A percentile compares a stretch with the other conserved stretches of the same genome.
These are phyloP conservation scores for Phytophthora sp. DNA, from an alignment of 352 stramenopile species.

Conservation along the genomic window DNA sequence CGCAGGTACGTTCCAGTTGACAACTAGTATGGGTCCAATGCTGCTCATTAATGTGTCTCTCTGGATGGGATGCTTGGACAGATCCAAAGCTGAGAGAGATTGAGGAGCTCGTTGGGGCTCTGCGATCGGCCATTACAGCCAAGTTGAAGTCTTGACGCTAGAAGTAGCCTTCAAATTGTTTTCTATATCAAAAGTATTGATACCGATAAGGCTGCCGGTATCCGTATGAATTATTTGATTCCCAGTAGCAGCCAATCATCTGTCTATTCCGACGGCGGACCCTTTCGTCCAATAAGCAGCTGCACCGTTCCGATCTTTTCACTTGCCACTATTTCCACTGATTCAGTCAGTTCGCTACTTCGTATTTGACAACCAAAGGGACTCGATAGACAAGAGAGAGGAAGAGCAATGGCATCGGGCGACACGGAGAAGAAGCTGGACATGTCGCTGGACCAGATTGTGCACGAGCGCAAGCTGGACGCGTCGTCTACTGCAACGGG, in stretches of 20 bases:
- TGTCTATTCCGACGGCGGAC: constrained; percentile 24
- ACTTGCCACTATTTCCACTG: constrained; percentile 2
- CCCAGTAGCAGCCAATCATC: background rate
- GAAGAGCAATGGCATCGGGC: constrained; percentile 40
- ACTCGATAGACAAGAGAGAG: background rate
- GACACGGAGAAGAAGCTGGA: constrained; percentile 72
- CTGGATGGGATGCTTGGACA: background rate
- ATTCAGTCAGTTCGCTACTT: constrained; percentile 22
- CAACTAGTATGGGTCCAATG: background rate
- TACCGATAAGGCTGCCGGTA: too few species aligned
- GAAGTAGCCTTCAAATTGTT: too few species aligned
- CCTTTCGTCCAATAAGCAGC: constrained; percentile 25
- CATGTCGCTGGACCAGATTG: constrained; percentile 77
- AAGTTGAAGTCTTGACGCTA: constrained; percentile 9
- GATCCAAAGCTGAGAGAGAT: constrained; percentile 50
- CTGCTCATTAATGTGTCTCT: background rate
- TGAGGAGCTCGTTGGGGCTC: constrained; percentile 40
- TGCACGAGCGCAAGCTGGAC: constrained; percentile 54
- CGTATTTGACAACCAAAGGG: constrained; percentile 15
- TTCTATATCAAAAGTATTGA: too few species aligned
- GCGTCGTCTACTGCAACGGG: constrained; percentile 9
- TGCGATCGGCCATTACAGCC: constrained; percentile 31
- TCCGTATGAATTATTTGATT: too few species aligned
- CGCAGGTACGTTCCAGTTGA: background rate
- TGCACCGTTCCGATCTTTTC: constrained; percentile 19